Base-by-base conservation (phyloP, 169 alveolate species). In the Plasmodium vivax region DNA sequence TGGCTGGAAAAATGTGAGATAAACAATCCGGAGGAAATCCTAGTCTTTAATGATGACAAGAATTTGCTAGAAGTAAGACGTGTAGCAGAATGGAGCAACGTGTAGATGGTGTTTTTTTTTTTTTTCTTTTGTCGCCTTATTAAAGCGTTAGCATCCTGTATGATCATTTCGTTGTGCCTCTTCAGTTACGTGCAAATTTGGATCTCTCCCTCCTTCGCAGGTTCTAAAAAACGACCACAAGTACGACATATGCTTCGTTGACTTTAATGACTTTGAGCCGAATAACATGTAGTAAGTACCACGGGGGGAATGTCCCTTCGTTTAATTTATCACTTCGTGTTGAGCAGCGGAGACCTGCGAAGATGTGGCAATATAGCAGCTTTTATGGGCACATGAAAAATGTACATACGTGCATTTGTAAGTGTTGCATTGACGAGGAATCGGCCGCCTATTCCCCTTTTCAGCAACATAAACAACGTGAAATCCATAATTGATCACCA, bases 401-500 rank as follows among this genome's bases (percentile, higher is more conserved):
- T 23, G 58, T 36, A 30, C 54, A 30, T 27, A 45, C 2, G 41
- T 83, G 12, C 36, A 41, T 83, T 30, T 19, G 38, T 36, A 10
- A 32, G 58, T 23, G 56, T 12, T 3, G 2, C 32, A 23, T 16
- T 83, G 54, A 34, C 72, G 41, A 43, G 38, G 9, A 83, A 16
- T 14, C 38, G 12, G 4, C 30, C 14, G 8, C 23, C 56, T 23
- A 34, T 30, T 47, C 58, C 41, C n/a, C 47, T 19, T 27, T 88
- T 88, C 82, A 91, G 95, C 68, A 82, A 91, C 43, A 27, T 45
- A 82, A 73, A 82, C 43, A 91, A 91, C 75, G 77, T 91, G 43
- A 91, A 91, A 73, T 91, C 92, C 38, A 91, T 91, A 81, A 91
- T 91, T 72, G 95, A 91, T 30, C 95, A 91, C 56, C 95, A 91